Evolutionary conservation across 768 basidiomycete species (phyloP).

Genomic region (Naganishia friedmannii): DNA sequence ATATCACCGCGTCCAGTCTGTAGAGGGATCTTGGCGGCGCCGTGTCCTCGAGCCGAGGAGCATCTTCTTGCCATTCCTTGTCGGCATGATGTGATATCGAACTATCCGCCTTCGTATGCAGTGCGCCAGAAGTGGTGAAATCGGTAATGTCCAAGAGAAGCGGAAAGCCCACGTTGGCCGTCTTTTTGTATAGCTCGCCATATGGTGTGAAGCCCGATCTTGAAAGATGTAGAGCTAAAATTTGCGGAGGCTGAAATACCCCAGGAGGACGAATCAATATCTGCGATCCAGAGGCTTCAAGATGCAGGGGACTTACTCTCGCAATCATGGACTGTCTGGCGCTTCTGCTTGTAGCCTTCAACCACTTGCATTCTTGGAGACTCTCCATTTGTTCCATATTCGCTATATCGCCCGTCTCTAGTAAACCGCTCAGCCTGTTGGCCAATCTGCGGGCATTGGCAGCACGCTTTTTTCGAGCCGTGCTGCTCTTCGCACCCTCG

Average conservation of each 20-base stretch:
- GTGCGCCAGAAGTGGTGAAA: conserved; percentile 75
- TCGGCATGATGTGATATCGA: conserved; percentile 67
- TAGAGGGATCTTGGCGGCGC: conserved; percentile 63
- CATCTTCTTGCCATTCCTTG: conserved; percentile 54
- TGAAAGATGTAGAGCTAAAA: conserved; percentile 85
- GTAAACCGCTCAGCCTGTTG: conserved; percentile 60
- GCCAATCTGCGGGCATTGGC: conserved; percentile 70
- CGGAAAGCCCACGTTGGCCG: conserved; percentile 73
- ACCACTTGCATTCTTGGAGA: conserved; percentile 72
- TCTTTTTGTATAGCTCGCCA: conserved; percentile 74
- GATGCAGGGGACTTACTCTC: conserved; percentile 59
- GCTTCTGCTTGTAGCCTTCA: conserved; percentile 68
- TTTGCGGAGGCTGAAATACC: conserved; percentile 66
- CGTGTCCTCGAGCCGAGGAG: background rate
- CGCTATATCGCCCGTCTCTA: conserved; percentile 67
- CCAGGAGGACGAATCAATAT: background rate
- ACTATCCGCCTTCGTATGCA: conserved; percentile 66
- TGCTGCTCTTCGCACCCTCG: conserved; percentile 4
- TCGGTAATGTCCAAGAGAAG: conserved; percentile 85
- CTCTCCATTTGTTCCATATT: conserved; percentile 65
- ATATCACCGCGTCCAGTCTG: conserved; percentile 77
- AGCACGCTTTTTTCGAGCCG: conserved; percentile 52
- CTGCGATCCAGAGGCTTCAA: background rate
- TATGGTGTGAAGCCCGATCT: conserved; percentile 79
- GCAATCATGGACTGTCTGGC: conserved; percentile 92